phyloP scores from a whole-genome alignment of 1,284 basidiomycete species.

The Polyporus tsugae region DNA sequence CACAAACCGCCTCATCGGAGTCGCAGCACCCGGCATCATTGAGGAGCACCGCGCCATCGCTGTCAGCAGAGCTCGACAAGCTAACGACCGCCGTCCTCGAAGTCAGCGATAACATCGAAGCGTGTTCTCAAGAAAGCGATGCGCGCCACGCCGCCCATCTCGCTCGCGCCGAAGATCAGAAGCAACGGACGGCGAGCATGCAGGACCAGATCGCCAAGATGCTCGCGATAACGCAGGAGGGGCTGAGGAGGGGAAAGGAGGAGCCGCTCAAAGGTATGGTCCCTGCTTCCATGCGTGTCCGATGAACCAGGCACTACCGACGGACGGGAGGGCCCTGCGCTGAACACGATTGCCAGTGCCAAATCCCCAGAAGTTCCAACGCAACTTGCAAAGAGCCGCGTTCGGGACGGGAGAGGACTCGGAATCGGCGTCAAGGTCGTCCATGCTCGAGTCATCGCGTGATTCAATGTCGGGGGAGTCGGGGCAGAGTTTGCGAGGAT shows the following conservation, averaged over 20 bases:
- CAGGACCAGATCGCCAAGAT: slow-evolving; percentile 25
- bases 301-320: background rate
- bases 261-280: slow-evolving; percentile 19
- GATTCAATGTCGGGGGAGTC: background rate
- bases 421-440: slow-evolving; percentile 30
- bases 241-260: slow-evolving; percentile 18
- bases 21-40: background rate
- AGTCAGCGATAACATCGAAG: slow-evolving; percentile 21
- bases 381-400: slow-evolving; percentile 25
- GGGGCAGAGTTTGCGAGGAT: background rate
- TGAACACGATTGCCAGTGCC: slow-evolving; percentile 8
- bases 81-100: slow-evolving; percentile 27
- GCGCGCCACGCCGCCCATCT: slow-evolving; percentile 15
- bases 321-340: background rate
- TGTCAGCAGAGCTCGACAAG: slow-evolving; percentile 25
- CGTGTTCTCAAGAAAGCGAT: slow-evolving; percentile 17
- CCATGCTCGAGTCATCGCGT: slow-evolving; percentile 23
- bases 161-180: slow-evolving; percentile 16
- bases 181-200: slow-evolving; percentile 16
- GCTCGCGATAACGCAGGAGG: slow-evolving; percentile 27
- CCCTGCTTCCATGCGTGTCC: background rate
- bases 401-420: slow-evolving; percentile 28
- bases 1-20: background rate
- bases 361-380: slow-evolving; percentile 19
- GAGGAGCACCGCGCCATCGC: slow-evolving; percentile 8